These are phyloP conservation scores for Colletotrichum siamense DNA, from an alignment of 2,329 filamentous ascomycete genomes.

Conservation along the genomic window DNA sequence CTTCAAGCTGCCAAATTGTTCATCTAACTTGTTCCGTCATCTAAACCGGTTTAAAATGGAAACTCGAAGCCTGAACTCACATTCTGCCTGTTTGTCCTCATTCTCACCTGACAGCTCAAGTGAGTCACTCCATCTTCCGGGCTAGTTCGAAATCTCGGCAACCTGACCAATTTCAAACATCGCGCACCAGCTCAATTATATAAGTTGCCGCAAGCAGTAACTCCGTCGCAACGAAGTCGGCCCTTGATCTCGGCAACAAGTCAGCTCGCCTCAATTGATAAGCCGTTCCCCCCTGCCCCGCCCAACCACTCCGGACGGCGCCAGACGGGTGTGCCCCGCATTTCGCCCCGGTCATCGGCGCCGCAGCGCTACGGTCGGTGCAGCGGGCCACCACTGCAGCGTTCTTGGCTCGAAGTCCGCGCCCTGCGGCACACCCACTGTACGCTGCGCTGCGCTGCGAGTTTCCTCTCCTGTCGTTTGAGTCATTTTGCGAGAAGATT, in stretches of 20 bases:
- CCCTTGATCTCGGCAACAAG: background rate
- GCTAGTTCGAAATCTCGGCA: background rate
- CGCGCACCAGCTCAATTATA: background rate
- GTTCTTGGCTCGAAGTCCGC: no score
- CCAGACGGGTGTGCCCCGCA: background rate
- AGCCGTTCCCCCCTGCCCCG: background rate
- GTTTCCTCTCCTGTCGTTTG: background rate
- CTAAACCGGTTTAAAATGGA: background rate
- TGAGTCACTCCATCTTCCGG: background rate
- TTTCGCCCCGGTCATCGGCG: constrained; percentile 16
- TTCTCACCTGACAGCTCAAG: background rate
- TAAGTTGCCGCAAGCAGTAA: background rate
- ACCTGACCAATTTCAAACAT: background rate
- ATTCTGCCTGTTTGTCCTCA: background rate
- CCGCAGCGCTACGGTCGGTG: background rate
- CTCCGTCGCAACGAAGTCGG: background rate
- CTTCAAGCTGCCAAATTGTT: background rate
- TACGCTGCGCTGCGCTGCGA: background rate
- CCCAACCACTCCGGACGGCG: constrained; percentile 4
- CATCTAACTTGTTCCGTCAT: background rate
- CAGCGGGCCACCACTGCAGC: background rate
- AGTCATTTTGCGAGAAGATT: background rate
- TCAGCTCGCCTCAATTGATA: background rate
- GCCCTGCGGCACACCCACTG: background rate
- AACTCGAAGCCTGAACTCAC: background rate